Evolutionary conservation across 768 basidiomycete species (phyloP).

Genomic region (Amanita rubescens): DNA sequence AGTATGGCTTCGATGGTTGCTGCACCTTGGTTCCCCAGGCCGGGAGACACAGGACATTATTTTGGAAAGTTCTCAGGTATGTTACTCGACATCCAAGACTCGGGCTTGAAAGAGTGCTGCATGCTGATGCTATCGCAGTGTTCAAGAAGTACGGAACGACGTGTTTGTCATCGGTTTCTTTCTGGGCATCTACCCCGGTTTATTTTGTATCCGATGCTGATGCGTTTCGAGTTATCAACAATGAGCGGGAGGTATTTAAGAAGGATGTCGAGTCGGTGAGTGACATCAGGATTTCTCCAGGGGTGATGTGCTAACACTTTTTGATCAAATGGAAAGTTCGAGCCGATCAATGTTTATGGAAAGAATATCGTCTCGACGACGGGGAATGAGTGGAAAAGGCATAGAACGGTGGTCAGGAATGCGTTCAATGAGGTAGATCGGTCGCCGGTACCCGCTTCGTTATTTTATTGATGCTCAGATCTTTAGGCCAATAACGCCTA

Average conservation of each 20-base stretch:
- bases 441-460: too few species aligned
- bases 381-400: conserved; percentile 38
- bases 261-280: conserved; percentile 33
- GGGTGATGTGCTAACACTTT: neutral
- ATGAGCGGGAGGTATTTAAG: conserved; percentile 27
- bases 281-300: neutral
- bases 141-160: conserved; percentile 33
- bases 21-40: conserved; percentile 25
- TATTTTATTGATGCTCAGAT: too few species aligned
- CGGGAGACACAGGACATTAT: conserved; percentile 25
- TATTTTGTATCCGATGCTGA: conserved; percentile 40
- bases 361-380: conserved; percentile 35
- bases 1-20: conserved; percentile 17
- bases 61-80: conserved; percentile 28
- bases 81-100: too few species aligned
- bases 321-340: conserved; percentile 21
- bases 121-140: conserved; percentile 15
- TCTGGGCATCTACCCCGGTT: conserved; percentile 22
- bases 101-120: too few species aligned
- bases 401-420: conserved; percentile 34
- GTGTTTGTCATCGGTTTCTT: conserved; percentile 25
- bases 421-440: conserved; percentile 40
- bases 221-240: conserved; percentile 28
- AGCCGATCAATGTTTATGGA: conserved; percentile 39
- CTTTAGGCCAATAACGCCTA: too few species aligned